phyloP scores from a whole-genome alignment of 1,139 yeast genomes.

The Casaregolazyma suthepensis region DNA sequence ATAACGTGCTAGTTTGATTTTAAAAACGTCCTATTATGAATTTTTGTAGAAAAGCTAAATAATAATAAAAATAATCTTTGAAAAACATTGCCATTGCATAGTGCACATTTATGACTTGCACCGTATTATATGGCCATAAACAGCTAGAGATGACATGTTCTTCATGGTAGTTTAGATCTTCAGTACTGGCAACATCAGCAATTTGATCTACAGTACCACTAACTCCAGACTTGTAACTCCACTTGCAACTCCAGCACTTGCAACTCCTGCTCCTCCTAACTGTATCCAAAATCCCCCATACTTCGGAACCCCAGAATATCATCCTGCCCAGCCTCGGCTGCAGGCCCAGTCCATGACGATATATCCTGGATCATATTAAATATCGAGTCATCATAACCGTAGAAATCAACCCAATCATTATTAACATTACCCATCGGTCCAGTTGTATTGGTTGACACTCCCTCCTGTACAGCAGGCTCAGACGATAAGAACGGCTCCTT shows the following conservation, averaged over 20 bases:
- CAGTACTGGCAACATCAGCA: too few species aligned
- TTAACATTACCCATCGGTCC: neutral
- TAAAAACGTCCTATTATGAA: neutral
- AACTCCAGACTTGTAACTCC: too few species aligned
- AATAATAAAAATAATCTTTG: neutral
- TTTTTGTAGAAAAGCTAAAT: neutral
- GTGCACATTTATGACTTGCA: neutral
- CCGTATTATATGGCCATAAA: too few species aligned
- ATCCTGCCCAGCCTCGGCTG: constrained; percentile 10
- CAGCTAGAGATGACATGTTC: too few species aligned
- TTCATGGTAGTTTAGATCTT: too few species aligned
- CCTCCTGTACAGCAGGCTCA: constrained; percentile 14
- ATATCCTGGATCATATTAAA: constrained; percentile 56
- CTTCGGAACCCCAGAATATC: constrained; percentile 4
- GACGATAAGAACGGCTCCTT: neutral
- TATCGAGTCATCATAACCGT: constrained; percentile 42
- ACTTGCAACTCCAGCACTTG: too few species aligned
- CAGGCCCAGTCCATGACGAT: constrained; percentile 46
- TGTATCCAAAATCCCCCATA: constrained; percentile 12
- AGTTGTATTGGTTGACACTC: constrained; percentile 6
- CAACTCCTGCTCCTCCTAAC: constrained; percentile 5
- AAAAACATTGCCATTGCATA: neutral
- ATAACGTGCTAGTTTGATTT: too few species aligned
- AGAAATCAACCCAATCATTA: constrained; percentile 27
- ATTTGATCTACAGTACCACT: too few species aligned